Percentiles rank a stretch among this genome's conserved stretches.
Evolutionary conservation across 2,329 filamentous ascomycete genomes (phyloP).

Genomic region (Simplicillium sp.): DNA sequence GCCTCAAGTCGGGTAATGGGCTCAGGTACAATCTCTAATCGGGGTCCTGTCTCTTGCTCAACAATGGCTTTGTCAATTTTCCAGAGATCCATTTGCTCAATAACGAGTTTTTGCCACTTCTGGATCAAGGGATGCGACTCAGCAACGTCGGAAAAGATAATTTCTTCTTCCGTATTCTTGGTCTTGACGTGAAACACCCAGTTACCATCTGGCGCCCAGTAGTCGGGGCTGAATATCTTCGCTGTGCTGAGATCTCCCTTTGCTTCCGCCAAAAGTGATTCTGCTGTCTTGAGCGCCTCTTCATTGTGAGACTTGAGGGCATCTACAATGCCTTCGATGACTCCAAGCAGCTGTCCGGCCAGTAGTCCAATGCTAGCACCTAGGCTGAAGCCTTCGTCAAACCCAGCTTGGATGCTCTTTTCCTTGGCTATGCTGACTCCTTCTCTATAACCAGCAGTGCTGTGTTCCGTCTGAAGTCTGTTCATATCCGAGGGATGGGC

Average conservation of each 20-base stretch:
- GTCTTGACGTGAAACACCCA: conserved; percentile 54
- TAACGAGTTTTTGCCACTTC: conserved; percentile 42
- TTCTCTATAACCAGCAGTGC: conserved; percentile 83
- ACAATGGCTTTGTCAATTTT: conserved; percentile 21
- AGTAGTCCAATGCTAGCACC: conserved; percentile 71
- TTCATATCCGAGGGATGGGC: conserved; percentile 55
- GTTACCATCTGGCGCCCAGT: conserved; percentile 59
- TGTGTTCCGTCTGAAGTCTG: conserved; percentile 65
- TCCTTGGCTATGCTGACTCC: conserved; percentile 71
- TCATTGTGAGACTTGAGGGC: conserved; percentile 27
- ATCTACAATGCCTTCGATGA: conserved; percentile 60
- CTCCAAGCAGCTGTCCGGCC: conserved; percentile 66
- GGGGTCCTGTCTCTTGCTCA: conserved; percentile 20
- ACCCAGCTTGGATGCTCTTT: conserved; percentile 70
- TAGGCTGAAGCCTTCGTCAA: conserved; percentile 82
- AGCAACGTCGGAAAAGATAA: conserved; percentile 54
- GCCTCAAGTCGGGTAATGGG: conserved; percentile 16
- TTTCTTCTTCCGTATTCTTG: conserved; percentile 25
- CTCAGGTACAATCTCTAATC: conserved; percentile 15
- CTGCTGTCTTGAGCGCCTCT: conserved; percentile 12
- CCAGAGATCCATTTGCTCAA: conserved; percentile 22
- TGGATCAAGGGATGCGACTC: conserved; percentile 56
- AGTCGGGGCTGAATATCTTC: conserved; percentile 54
- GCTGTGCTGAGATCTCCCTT: conserved; percentile 49
- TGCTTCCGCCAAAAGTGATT: conserved; percentile 37